Evolutionary conservation across 352 stramenopile genomes (phyloP), one percentile per base, ranked within the genome.

Genomic region (Blastocystis sp.): DNA sequence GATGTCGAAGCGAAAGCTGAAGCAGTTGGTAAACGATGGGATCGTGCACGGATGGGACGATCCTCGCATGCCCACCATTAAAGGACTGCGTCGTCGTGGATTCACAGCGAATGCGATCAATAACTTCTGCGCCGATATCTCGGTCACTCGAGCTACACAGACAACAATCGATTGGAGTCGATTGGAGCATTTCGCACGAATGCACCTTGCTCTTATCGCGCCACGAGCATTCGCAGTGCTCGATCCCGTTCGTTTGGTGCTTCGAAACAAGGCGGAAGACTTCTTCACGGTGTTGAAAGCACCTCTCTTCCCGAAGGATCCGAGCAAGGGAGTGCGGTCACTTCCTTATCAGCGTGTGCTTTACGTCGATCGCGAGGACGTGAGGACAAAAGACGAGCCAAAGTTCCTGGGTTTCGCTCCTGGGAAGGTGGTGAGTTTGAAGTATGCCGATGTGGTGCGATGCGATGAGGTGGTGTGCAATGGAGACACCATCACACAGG

Each of bases 41-140:
- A 90, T 91, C 63, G 94, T 98, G 0, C 77, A 92, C 59, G 62
- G 53, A 91, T 99, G 94, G 97, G 94, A 94, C 91, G 97, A 99
- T 92, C 97, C 97, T 53, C 94, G 97, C 61, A 98, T 99, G 94
- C 95, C 95, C 34, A 99, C 97, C 23, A 96, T 99, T 76, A 97
- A 96, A 89, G 97, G 97, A 39, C 90, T 97, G 8, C 90, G 95
- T 45, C 91, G 95, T 70, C 91, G 94, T 47, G 95, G 95, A 54
- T 97, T 95, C 90, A 96, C 94, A 18, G 91, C 94, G n/a, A 90
- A 94, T n/a, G 94, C 94, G 79, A 92, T 98, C 73, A 97, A 96
- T 90, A 90, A 43, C 20, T 98, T 98, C 90, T 97, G 94, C 89
- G 91, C 93, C 54, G 94, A 95, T 91, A 91, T 97, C 7, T 94